Percentiles rank a stretch among this genome's conserved stretches.
These are phyloP conservation scores for Cyclotella atomus DNA, from an alignment of 108 stramenopile species.

Conservation along the genomic window DNA sequence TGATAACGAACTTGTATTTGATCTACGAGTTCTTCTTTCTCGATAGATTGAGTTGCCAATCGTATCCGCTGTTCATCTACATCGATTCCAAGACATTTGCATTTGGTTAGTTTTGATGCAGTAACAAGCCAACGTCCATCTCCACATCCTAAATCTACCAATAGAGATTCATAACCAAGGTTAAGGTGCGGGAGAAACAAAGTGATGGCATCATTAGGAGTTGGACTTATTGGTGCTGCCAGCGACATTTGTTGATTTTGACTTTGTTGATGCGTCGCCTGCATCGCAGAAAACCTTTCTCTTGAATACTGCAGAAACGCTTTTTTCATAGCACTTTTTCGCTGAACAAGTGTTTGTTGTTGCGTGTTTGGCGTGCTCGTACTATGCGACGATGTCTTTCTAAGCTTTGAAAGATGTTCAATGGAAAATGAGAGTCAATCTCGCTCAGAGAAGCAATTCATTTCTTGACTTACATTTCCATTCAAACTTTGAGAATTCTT, in stretches of 20 bases:
- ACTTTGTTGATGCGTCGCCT: constrained; percentile 25
- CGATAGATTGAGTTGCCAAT: constrained; percentile 21
- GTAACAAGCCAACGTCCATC: constrained; percentile 58
- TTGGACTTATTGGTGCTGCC: constrained; percentile 51
- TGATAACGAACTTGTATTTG: constrained; percentile 21
- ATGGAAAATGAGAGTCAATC: not conserved
- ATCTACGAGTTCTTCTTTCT: constrained; percentile 17
- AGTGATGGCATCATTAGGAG: constrained; percentile 34
- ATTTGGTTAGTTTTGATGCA: constrained; percentile 33
- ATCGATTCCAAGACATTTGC: constrained; percentile 54
- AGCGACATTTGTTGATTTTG: constrained; percentile 2
- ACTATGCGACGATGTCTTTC: not conserved
- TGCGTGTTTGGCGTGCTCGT: not conserved
- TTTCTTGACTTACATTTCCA: constrained; percentile 38
- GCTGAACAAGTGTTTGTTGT: constrained; percentile 2
- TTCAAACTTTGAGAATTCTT: constrained; percentile 26
- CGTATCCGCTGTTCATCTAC: constrained; percentile 37
- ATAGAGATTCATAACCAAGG: constrained; percentile 23
- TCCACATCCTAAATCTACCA: constrained; percentile 57
- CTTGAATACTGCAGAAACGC: constrained; percentile 38
- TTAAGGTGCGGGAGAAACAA: constrained; percentile 46
- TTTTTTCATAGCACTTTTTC: constrained; percentile 36
- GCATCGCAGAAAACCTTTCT: constrained; percentile 40
- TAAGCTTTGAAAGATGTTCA: constrained; percentile 3
- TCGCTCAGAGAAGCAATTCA: not conserved